Conservation (phyloP, 2,329 filamentous ascomycete species). For the Corniculantispora saksenae region DNA sequence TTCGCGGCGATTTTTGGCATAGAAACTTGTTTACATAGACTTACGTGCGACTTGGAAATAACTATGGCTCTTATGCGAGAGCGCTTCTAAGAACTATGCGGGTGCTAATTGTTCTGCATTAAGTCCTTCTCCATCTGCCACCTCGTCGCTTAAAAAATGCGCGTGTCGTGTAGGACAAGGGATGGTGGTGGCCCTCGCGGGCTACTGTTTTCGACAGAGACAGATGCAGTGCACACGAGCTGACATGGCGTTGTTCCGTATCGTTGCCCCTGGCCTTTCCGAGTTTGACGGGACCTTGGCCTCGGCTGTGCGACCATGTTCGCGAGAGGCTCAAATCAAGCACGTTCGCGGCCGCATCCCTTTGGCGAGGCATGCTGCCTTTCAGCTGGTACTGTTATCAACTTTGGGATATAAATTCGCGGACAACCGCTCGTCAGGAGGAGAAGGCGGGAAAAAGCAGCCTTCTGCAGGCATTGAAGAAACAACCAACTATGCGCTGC, state of each 20-base stretch:
- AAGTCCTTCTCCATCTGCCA: background rate
- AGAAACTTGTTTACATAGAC: constrained; percentile 6
- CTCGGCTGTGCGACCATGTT: constrained; percentile 15
- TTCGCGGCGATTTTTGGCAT: background rate
- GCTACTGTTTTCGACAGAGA: constrained; percentile 15
- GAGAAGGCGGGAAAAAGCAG: background rate
- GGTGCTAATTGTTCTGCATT: background rate
- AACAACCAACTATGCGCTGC: constrained; percentile 1
- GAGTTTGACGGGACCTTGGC: background rate
- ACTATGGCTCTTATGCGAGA: background rate
- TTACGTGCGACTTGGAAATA: constrained; percentile 4
- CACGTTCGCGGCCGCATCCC: background rate
- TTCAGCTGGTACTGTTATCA: background rate
- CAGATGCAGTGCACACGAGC: constrained; percentile 9
- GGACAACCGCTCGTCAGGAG: background rate
- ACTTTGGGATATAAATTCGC: background rate
- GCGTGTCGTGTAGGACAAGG: background rate
- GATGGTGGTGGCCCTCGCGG: background rate
- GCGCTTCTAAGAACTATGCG: background rate
- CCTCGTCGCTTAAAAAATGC: background rate
- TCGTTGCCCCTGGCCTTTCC: background rate
- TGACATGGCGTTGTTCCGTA: constrained; percentile 1
- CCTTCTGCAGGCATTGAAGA: background rate
- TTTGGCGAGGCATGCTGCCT: background rate
- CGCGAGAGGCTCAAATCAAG: background rate